Conservation (phyloP, 139 green algal species). For the Chlorokybus atmophyticus region DNA sequence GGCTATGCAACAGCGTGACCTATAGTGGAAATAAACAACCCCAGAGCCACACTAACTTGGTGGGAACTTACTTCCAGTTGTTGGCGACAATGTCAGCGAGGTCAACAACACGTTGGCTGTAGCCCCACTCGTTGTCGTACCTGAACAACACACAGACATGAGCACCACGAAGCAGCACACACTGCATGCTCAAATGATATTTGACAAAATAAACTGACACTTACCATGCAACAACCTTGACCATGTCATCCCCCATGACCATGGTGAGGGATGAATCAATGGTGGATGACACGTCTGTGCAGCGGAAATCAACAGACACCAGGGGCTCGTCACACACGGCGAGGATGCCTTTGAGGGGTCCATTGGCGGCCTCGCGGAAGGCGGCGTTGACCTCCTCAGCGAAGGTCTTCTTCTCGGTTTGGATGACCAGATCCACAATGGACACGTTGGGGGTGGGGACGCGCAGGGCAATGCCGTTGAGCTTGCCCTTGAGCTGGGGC, state of each 20-base stretch:
- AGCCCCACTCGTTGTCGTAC: too few species aligned
- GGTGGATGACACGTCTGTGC: constrained; percentile 40
- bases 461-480: constrained; percentile 48
- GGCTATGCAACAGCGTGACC: too few species aligned
- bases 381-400: constrained; percentile 42
- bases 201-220: too few species aligned
- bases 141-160: too few species aligned
- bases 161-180: too few species aligned
- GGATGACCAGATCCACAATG: constrained; percentile 45
- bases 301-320: constrained; percentile 44
- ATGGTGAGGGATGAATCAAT: constrained; percentile 45
- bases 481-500: constrained; percentile 45
- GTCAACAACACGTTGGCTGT: too few species aligned
- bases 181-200: too few species aligned
- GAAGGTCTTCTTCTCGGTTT: constrained; percentile 51
- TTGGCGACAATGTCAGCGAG: too few species aligned
- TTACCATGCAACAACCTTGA: constrained; percentile 70
- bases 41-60: too few species aligned
- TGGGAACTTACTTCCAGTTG: too few species aligned
- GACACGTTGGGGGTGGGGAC: constrained; percentile 49
- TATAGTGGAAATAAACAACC: too few species aligned
- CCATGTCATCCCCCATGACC: constrained; percentile 50
- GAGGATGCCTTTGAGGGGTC: constrained; percentile 32
- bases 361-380: constrained; percentile 37
- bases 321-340: constrained; percentile 38